Conservation (phyloP, 106 monocot species). For the Platanthera zijinensis region DNA sequence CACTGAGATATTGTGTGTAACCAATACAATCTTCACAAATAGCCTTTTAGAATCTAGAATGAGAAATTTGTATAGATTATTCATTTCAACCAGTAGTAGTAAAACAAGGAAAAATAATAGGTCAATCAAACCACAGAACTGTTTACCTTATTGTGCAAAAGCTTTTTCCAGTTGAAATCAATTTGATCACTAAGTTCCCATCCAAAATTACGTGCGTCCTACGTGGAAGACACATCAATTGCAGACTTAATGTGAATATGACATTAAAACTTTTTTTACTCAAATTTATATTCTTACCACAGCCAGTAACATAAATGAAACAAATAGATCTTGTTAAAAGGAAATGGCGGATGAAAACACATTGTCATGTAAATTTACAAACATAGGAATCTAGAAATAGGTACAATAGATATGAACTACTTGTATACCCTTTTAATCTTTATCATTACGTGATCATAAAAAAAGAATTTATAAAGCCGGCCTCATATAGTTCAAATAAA, state of each 20-base stretch:
- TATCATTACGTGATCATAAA: too few relatives aligned
- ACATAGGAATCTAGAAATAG: background rate
- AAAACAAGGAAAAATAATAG: background rate
- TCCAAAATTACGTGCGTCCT: slow-evolving; percentile 93
- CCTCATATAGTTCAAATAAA: too few relatives aligned
- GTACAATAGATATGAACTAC: background rate
- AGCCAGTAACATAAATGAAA: slow-evolving; percentile 1
- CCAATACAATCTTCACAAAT: background rate
- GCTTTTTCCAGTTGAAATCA: slow-evolving; percentile 88
- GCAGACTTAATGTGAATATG: background rate
- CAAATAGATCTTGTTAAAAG: background rate
- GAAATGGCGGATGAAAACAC: background rate
- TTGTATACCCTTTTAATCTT: background rate
- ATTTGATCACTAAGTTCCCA: slow-evolving; percentile 81
- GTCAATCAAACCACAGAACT: background rate
- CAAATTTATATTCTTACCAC: background rate
- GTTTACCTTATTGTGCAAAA: slow-evolving; percentile 88
- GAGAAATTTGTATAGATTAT: background rate
- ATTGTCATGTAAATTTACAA: background rate
- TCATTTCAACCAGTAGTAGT: background rate
- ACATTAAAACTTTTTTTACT: background rate
- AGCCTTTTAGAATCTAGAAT: background rate
- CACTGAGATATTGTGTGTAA: background rate
- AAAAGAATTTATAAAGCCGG: too few relatives aligned
- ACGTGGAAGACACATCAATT: slow-evolving; percentile 9